phyloP scores from a whole-genome alignment of 2,329 filamentous ascomycete species.

The Myriosclerotinia scirpicola region DNA sequence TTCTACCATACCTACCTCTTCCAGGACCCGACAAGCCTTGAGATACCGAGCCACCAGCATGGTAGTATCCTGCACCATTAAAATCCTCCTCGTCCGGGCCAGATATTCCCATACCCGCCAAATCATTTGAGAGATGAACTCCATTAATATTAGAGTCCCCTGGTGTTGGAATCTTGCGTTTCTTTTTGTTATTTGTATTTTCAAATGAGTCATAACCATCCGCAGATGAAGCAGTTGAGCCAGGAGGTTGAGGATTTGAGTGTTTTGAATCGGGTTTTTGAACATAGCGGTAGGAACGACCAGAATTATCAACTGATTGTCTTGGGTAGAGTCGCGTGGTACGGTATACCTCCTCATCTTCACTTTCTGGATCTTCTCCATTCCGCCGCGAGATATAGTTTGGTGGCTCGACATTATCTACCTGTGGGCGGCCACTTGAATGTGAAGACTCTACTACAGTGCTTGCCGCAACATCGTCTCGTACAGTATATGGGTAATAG shows the following conservation, averaged over 20 bases:
- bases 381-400: constrained; percentile 50
- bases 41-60: constrained; percentile 53
- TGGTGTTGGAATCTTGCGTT: constrained; percentile 92
- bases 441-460: constrained; percentile 38
- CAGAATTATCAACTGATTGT: constrained; percentile 48
- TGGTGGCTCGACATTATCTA: constrained; percentile 38
- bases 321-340: constrained; percentile 45
- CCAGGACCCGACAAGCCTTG: constrained; percentile 82
- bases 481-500: constrained; percentile 57
- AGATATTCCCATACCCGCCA: constrained; percentile 62
- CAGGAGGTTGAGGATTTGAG: constrained; percentile 55
- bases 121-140: constrained; percentile 57
- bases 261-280: constrained; percentile 50
- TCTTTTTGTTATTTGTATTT: constrained; percentile 99
- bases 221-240: constrained; percentile 67
- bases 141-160: constrained; percentile 58
- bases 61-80: constrained; percentile 51
- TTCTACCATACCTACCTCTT: constrained; percentile 77
- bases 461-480: constrained; percentile 41
- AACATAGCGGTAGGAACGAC: constrained; percentile 46
- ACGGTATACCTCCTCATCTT: constrained; percentile 53
- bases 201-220: constrained; percentile 98
- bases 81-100: constrained; percentile 47
- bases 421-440: constrained; percentile 37
- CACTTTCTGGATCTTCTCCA: constrained; percentile 57